These are phyloP conservation scores for Leccinum broughii DNA, from an alignment of 768 basidiomycete species.

Conservation along the genomic window DNA sequence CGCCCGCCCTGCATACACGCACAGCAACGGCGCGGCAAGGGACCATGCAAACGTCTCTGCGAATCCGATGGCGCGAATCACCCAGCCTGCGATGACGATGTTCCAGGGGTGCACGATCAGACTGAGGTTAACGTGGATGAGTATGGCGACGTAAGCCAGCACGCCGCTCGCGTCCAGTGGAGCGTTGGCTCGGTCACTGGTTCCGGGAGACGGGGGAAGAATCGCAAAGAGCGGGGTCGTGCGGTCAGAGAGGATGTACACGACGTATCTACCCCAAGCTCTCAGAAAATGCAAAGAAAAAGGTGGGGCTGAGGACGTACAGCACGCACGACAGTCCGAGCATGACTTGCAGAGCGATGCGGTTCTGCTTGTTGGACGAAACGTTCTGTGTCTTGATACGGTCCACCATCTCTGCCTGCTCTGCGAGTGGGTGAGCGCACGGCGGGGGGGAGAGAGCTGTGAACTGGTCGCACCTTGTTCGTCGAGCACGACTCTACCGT, in stretches of 20 bases:
- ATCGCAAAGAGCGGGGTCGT: constrained; percentile 50
- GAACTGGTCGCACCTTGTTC: constrained; percentile 47
- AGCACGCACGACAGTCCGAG: constrained; percentile 47
- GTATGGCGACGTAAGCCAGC: constrained; percentile 49
- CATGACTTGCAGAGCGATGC: constrained; percentile 40
- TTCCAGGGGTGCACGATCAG: constrained; percentile 42
- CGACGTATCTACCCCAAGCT: constrained; percentile 42
- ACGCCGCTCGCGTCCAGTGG: constrained; percentile 47
- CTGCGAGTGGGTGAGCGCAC: constrained; percentile 34
- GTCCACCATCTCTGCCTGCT: constrained; percentile 63
- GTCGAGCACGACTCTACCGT: constrained; percentile 42
- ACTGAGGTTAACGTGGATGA: constrained; percentile 51
- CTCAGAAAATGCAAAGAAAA: constrained; percentile 3
- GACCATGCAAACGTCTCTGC: constrained; percentile 39
- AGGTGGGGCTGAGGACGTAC: constrained; percentile 35
- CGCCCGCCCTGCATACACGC: constrained; percentile 45
- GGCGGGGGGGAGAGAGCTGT: background rate
- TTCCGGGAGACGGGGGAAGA: constrained; percentile 34
- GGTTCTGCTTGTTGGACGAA: constrained; percentile 42
- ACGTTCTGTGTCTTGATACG: constrained; percentile 46
- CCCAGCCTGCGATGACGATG: constrained; percentile 27
- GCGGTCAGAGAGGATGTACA: constrained; percentile 44
- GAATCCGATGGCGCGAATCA: constrained; percentile 35
- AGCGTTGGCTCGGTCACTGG: constrained; percentile 10
- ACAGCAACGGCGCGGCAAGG: constrained; percentile 49